phyloP scores from a whole-genome alignment of 2,329 filamentous ascomycete genomes.

The Hypomyces perniciosus region DNA sequence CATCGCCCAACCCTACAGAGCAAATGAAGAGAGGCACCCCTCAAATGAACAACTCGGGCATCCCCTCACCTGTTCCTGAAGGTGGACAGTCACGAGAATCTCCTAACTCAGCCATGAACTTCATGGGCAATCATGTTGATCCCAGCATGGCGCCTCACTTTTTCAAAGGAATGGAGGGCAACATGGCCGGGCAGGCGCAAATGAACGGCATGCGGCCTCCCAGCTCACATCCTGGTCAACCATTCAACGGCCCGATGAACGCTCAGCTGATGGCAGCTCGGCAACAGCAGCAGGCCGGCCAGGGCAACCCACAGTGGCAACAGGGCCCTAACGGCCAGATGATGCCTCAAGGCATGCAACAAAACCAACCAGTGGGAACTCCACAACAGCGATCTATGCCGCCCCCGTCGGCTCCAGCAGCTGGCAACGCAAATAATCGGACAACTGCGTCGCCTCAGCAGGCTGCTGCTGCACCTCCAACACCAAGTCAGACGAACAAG shows the following conservation, averaged over 20 bases:
- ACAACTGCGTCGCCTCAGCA: constrained; percentile 58
- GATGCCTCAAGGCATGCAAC: constrained; percentile 35
- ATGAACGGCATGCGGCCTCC: constrained; percentile 66
- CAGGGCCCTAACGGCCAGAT: constrained; percentile 37
- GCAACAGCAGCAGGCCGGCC: constrained; percentile 31
- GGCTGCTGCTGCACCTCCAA: constrained; percentile 64
- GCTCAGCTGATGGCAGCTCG: constrained; percentile 55
- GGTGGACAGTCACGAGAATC: constrained; percentile 60
- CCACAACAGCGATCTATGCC: constrained; percentile 69
- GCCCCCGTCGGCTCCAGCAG: constrained; percentile 55
- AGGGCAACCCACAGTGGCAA: constrained; percentile 33
- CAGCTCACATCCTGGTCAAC: constrained; percentile 57
- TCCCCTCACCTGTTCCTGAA: constrained; percentile 67
- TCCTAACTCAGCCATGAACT: constrained; percentile 56
- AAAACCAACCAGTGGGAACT: constrained; percentile 48
- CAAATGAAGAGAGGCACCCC: constrained; percentile 75
- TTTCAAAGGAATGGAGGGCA: constrained; percentile 52
- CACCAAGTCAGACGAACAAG: constrained; percentile 68
- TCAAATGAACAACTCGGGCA: constrained; percentile 62
- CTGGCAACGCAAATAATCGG: constrained; percentile 46
- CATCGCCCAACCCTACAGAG: constrained; percentile 71
- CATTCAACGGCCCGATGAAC: constrained; percentile 54
- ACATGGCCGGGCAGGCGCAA: constrained; percentile 46
- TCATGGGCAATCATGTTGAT: constrained; percentile 59
- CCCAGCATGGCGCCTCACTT: constrained; percentile 55